Percentiles rank a stretch among this genome's conserved stretches.
Conservation (phyloP, 306 rosid species). For the Cicer bijugum region DNA sequence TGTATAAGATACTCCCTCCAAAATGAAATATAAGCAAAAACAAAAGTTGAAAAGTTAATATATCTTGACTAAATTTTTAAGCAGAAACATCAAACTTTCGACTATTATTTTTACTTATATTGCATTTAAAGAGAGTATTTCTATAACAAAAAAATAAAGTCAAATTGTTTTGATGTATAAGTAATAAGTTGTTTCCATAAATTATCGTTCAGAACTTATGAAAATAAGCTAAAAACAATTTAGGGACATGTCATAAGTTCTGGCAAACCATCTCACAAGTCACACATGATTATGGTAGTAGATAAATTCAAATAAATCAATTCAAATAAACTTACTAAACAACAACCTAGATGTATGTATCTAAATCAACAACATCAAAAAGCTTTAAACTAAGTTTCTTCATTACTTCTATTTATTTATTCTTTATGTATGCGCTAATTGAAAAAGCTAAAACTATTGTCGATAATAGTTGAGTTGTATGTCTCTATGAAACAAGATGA, state of each 20-base stretch:
- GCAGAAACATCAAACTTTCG: too few species aligned
- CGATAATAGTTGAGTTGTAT: background rate
- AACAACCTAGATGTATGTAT: too few species aligned
- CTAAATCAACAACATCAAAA: conserved; percentile 4
- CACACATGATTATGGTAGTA: background rate
- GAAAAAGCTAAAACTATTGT: conserved; percentile 1
- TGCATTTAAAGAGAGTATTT: background rate
- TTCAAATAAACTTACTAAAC: background rate
- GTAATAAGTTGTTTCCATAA: background rate
- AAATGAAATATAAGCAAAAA: too few species aligned
- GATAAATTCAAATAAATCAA: background rate
- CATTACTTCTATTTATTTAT: background rate
- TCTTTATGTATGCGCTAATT: background rate
- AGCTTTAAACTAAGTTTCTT: conserved; percentile 28
- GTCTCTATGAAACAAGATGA: background rate
- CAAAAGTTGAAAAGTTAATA: too few species aligned
- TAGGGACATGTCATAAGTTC: background rate
- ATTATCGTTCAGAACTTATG: background rate
- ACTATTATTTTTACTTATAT: too few species aligned
- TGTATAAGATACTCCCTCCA: background rate
- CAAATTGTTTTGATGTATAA: background rate
- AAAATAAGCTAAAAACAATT: background rate
- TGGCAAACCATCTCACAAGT: background rate
- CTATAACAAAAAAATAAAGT: background rate
- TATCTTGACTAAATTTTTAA: too few species aligned